Percentiles rank a stretch among this genome's conserved stretches.
These are phyloP conservation scores for Cystobasidium tubakii DNA, from an alignment of 768 basidiomycete species.

Conservation along the genomic window DNA sequence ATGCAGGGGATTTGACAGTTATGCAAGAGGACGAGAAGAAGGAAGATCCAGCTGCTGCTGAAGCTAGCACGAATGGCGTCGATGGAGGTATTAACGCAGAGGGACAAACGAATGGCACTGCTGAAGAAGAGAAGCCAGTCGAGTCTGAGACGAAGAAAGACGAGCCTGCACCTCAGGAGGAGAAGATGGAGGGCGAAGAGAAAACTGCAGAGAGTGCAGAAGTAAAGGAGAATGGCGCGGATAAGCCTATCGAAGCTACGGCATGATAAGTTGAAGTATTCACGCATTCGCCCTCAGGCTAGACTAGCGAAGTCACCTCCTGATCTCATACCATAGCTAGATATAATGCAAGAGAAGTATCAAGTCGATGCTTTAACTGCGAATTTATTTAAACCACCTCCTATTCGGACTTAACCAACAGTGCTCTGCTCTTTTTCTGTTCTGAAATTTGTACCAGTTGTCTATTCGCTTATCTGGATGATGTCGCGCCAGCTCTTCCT, in stretches of 20 bases:
- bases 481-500: too few relatives aligned
- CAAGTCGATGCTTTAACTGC: too few relatives aligned
- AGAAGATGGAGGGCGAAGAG: not conserved
- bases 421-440: too few relatives aligned
- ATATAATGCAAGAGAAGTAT: too few relatives aligned
- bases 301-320: not conserved
- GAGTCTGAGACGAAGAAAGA: conserved; percentile 15
- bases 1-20: conserved; percentile 9
- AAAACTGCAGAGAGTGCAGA: not conserved
- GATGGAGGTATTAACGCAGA: conserved; percentile 24
- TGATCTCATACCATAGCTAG: too few relatives aligned
- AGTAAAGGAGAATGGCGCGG: not conserved
- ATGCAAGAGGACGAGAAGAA: conserved; percentile 20
- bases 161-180: not conserved
- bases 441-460: too few relatives aligned
- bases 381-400: too few relatives aligned
- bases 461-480: too few relatives aligned
- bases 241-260: not conserved
- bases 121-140: not conserved
- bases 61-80: conserved; percentile 17
- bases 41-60: conserved; percentile 37
- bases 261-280: not conserved
- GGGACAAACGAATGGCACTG: conserved; percentile 4
- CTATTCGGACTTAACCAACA: too few relatives aligned
- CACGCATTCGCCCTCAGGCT: not conserved